Evolutionary conservation across 257 asterid genomes (phyloP).

Genomic region (Nicotiana otophora): DNA sequence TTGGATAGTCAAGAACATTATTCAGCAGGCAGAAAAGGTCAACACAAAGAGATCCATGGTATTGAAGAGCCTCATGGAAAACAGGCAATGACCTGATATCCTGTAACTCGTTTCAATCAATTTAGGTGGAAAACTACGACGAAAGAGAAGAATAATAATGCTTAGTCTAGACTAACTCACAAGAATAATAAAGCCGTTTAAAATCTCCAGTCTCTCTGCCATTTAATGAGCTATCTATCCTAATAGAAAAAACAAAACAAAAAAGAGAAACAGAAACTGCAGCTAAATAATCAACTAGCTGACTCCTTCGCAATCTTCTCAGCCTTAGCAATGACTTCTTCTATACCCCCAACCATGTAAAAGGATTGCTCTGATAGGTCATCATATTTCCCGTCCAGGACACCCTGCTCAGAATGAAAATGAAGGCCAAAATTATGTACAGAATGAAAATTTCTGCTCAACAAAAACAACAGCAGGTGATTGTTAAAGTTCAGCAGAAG

Average conservation of each 20-base stretch:
- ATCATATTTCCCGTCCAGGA: slow-evolving; percentile 84
- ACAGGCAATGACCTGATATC: not conserved
- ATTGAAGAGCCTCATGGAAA: not conserved
- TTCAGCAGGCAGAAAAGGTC: not conserved
- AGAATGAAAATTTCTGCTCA: not conserved
- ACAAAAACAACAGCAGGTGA: not conserved
- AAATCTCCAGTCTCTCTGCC: not conserved
- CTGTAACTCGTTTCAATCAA: not conserved
- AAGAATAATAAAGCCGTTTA: not conserved
- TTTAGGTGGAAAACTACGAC: not conserved
- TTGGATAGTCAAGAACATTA: not conserved
- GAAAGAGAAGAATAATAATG: not conserved
- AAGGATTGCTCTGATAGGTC: slow-evolving; percentile 88
- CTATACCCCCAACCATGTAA: slow-evolving; percentile 98
- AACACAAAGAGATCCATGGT: not conserved
- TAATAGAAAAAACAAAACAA: not conserved
- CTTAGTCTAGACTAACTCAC: slow-evolving; percentile 1
- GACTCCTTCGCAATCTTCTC: slow-evolving; percentile 68
- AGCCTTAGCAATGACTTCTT: slow-evolving; percentile 73
- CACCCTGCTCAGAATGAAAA: slow-evolving; percentile 50
- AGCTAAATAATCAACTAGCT: slow-evolving; percentile 14
- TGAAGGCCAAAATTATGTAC: not conserved
- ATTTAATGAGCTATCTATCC: not conserved
- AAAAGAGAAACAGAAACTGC: not conserved
- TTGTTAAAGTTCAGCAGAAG: not conserved